Evolutionary conservation across 208 protist genomes (phyloP).

Genomic region (Leishmania tropica): DNA sequence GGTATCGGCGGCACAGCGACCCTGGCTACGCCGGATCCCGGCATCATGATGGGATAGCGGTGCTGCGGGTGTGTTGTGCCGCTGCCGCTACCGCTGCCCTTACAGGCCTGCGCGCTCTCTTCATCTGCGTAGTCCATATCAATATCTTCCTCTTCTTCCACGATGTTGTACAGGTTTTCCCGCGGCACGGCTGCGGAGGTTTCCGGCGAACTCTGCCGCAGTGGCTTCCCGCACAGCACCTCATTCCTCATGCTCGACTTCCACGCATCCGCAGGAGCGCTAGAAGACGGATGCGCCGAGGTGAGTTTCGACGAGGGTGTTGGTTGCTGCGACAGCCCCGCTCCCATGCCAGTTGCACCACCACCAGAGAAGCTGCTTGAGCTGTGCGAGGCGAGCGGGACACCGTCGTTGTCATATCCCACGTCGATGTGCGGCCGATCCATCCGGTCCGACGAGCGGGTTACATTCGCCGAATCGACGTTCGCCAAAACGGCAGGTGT

Average conservation of each 20-base stretch:
- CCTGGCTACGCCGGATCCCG: neutral
- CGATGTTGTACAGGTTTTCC: neutral
- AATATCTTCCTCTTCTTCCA: constrained; percentile 6
- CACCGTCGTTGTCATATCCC: constrained; percentile 22
- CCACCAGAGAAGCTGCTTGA: neutral
- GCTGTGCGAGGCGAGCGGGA: constrained; percentile 11
- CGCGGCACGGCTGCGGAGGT: neutral
- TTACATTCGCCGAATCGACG: constrained; percentile 8
- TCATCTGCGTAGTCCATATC: neutral
- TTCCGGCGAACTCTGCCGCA: neutral
- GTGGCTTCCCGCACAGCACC: constrained; percentile 7
- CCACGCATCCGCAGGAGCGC: constrained; percentile 5
- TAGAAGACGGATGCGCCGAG: neutral
- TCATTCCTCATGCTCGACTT: constrained; percentile 17
- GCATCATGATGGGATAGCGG: constrained; percentile 7
- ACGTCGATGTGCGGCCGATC: constrained; percentile 25
- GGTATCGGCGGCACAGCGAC: neutral
- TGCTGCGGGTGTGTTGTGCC: neutral
- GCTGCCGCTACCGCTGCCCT: neutral
- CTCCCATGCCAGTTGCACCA: neutral
- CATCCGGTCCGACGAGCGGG: constrained; percentile 7
- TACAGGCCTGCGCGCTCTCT: neutral
- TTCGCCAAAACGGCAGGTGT: constrained; percentile 1
- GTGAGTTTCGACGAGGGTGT: neutral
- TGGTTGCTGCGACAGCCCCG: constrained; percentile 10